A percentile compares a stretch with the other conserved stretches of the same genome.
Evolutionary conservation across 257 asterid species (phyloP).

Genomic region (Petunia secreta): DNA sequence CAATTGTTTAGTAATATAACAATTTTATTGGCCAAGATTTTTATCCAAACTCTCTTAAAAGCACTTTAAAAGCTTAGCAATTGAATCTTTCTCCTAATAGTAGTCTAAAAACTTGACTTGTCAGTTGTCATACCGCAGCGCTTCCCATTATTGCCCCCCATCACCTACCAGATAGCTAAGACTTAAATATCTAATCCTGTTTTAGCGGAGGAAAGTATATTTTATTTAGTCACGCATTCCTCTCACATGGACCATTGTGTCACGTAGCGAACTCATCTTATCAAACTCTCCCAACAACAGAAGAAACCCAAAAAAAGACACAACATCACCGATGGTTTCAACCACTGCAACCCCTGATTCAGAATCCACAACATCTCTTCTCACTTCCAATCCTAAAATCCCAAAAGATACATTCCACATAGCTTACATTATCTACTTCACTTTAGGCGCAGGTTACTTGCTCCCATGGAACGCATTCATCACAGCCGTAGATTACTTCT

Average conservation of each 20-base stretch:
- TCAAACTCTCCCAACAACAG: background rate
- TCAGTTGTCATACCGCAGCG: no score
- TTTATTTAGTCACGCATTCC: background rate
- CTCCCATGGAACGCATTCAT: constrained; percentile 97
- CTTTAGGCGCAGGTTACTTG: constrained; percentile 79
- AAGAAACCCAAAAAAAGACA: background rate
- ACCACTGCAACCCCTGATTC: constrained; percentile 35
- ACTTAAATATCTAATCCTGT: background rate
- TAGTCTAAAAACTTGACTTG: no score
- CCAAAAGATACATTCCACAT: constrained; percentile 75
- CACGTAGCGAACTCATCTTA: background rate
- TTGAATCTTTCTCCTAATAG: no score
- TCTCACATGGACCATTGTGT: background rate
- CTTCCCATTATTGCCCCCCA: background rate
- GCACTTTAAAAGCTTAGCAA: no score
- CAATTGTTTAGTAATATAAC: no score
- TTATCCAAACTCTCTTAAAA: no score
- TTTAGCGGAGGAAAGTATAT: background rate
- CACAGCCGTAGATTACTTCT: constrained; percentile 96
- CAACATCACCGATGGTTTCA: constrained; percentile 44
- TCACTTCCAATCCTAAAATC: constrained; percentile 40
- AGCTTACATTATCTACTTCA: constrained; percentile 84
- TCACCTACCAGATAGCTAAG: background rate
- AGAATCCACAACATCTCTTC: constrained; percentile 49
- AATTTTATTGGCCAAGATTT: no score